Conservation (phyloP, 73 alveolate genomes). For the Paramecium octaurelia region DNA sequence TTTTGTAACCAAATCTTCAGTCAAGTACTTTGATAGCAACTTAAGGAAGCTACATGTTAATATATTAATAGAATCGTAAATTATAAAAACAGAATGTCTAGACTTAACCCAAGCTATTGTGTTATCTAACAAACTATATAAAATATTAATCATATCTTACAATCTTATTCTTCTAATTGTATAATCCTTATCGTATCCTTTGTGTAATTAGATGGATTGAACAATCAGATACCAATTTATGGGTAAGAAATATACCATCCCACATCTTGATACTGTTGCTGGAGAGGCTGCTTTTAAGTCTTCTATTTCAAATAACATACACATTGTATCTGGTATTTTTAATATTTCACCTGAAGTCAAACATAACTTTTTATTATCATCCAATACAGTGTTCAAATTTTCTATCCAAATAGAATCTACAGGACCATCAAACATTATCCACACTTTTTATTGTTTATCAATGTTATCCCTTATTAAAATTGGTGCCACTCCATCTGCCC, state of each 20-base stretch:
- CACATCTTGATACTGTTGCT: constrained; percentile 99
- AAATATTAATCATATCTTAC: background rate
- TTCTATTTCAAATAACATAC: constrained; percentile 93
- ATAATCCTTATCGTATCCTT: constrained; percentile 10
- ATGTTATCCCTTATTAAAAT: constrained; percentile 52
- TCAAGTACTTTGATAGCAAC: background rate
- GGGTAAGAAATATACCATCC: constrained; percentile 94
- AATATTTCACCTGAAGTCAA: constrained; percentile 97
- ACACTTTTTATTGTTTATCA: constrained; percentile 47
- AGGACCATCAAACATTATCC: constrained; percentile 99
- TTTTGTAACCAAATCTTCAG: background rate
- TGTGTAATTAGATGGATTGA: background rate
- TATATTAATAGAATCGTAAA: background rate
- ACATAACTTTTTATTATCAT: constrained; percentile 92
- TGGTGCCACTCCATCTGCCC: constrained; percentile 75
- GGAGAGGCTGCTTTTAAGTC: constrained; percentile 98
- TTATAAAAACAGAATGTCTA: background rate
- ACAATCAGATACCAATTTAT: constrained; percentile 67
- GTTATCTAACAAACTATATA: background rate
- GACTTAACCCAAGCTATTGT: constrained; percentile 18
- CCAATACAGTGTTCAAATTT: constrained; percentile 94
- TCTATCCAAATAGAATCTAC: constrained; percentile 99
- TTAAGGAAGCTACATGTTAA: background rate
- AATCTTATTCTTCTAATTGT: constrained; percentile 38
- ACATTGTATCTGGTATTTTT: constrained; percentile 87